Conservation (phyloP, 345 rosid genomes). For the Moricandia moricandioides region DNA sequence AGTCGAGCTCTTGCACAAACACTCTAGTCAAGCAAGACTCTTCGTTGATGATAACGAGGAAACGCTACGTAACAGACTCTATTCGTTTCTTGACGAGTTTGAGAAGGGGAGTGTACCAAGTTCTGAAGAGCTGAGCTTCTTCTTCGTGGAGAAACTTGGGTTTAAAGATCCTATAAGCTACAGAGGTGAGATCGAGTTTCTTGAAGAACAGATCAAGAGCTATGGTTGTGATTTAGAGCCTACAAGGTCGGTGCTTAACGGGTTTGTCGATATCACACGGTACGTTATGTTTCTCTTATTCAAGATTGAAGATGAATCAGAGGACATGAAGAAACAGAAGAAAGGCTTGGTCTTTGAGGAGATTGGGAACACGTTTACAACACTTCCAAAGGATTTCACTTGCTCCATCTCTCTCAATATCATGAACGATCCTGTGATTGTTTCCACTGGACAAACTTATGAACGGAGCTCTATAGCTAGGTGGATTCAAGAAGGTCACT, state of each 20-base stretch:
- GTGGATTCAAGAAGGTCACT: neutral
- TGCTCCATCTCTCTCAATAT: neutral
- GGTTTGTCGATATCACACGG: neutral
- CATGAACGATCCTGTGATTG: neutral
- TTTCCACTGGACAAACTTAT: neutral
- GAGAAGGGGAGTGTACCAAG: constrained; percentile 39
- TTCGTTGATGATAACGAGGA: constrained; percentile 66
- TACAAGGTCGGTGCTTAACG: neutral
- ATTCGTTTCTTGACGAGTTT: constrained; percentile 56
- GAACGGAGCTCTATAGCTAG: neutral
- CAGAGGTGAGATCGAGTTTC: neutral
- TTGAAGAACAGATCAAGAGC: neutral
- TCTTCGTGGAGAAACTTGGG: neutral
- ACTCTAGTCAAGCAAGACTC: too few relatives aligned
- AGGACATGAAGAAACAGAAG: neutral
- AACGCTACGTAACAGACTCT: constrained; percentile 47
- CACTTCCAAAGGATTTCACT: neutral
- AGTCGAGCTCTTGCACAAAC: constrained; percentile 59
- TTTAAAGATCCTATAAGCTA: neutral
- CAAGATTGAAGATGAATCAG: neutral
- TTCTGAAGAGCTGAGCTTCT: neutral
- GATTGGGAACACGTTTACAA: neutral
- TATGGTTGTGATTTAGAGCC: neutral
- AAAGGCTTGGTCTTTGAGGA: neutral
- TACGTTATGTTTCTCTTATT: neutral